phyloP scores from a whole-genome alignment of 495 filamentous ascomycete genomes.

The Talaromyces liani region DNA sequence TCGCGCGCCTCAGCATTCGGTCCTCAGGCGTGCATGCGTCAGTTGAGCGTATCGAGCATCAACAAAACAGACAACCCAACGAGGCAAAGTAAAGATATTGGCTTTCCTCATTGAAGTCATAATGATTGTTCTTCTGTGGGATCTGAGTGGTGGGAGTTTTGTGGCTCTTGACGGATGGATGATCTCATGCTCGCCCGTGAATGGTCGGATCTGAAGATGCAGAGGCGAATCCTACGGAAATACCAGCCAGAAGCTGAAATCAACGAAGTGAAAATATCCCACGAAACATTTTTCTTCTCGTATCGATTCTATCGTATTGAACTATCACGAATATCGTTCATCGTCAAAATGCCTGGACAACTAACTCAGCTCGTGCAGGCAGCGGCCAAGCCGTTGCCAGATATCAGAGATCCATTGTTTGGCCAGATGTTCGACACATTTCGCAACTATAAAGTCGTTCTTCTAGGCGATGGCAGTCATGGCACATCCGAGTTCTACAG shows the following conservation, averaged over 20 bases:
- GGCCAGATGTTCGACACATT: conserved; percentile 37
- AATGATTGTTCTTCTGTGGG: conserved; percentile 11
- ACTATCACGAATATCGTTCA: not conserved
- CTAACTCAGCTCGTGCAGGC: conserved; percentile 27
- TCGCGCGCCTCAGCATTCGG: not conserved
- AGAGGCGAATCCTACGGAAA: conserved; percentile 4
- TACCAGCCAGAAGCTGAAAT: not conserved
- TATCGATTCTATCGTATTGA: not conserved
- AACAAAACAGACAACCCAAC: not conserved
- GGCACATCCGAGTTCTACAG: conserved; percentile 55
- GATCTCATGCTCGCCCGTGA: conserved; percentile 17
- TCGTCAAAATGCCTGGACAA: conserved; percentile 4
- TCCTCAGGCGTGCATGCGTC: not conserved
- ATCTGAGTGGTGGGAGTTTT: conserved; percentile 5
- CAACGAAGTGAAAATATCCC: not conserved
- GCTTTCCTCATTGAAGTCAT: conserved; percentile 11
- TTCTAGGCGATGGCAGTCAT: conserved; percentile 51
- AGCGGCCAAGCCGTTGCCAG: conserved; percentile 33
- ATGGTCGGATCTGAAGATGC: not conserved
- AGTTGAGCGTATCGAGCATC: not conserved
- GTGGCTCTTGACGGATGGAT: conserved; percentile 13
- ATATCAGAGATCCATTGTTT: conserved; percentile 29
- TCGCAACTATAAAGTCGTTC: conserved; percentile 35
- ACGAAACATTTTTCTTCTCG: not conserved
- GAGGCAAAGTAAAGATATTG: not conserved